Percentiles rank a stretch among this genome's conserved stretches.
phyloP scores from a whole-genome alignment of 1,284 basidiomycete genomes.

The Boletus semigastroideus region DNA sequence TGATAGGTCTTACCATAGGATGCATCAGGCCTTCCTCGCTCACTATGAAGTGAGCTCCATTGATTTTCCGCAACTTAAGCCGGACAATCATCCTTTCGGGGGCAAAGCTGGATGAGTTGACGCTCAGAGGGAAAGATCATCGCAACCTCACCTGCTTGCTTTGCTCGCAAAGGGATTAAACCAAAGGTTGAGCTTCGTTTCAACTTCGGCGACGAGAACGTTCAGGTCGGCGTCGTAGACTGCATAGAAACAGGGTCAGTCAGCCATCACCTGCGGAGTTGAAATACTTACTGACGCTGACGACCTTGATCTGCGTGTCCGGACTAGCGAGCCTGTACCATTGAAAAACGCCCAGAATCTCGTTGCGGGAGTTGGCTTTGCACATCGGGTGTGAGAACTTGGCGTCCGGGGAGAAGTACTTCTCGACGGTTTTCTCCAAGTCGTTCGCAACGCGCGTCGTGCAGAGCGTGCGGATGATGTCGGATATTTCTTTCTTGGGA shows the following conservation, averaged over 20 bases:
- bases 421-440: conserved; percentile 15
- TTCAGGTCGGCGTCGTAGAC: conserved; percentile 27
- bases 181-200: conserved; percentile 25
- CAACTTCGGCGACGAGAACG: conserved; percentile 27
- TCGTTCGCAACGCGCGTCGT: conserved; percentile 21
- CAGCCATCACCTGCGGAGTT: neutral
- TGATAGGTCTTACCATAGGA: conserved; percentile 19
- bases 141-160: conserved; percentile 13
- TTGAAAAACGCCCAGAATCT: conserved; percentile 31
- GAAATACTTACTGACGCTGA: conserved; percentile 23
- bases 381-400: conserved; percentile 27
- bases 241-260: conserved; percentile 11
- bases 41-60: conserved; percentile 12
- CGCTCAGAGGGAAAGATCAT: neutral
- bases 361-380: conserved; percentile 24
- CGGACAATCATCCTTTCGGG: conserved; percentile 23
- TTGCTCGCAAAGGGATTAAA: conserved; percentile 26
- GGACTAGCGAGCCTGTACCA: conserved; percentile 32
- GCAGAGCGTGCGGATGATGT: conserved; percentile 24
- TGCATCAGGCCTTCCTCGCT: conserved; percentile 23
- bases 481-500: conserved; percentile 28
- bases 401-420: conserved; percentile 23
- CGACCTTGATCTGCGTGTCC: conserved; percentile 5
- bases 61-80: conserved; percentile 21
- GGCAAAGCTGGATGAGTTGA: neutral